Evolutionary conservation across 2,329 filamentous ascomycete species (phyloP), one percentile per base, ranked within the genome.

Genomic region (Fusarium redolens): DNA sequence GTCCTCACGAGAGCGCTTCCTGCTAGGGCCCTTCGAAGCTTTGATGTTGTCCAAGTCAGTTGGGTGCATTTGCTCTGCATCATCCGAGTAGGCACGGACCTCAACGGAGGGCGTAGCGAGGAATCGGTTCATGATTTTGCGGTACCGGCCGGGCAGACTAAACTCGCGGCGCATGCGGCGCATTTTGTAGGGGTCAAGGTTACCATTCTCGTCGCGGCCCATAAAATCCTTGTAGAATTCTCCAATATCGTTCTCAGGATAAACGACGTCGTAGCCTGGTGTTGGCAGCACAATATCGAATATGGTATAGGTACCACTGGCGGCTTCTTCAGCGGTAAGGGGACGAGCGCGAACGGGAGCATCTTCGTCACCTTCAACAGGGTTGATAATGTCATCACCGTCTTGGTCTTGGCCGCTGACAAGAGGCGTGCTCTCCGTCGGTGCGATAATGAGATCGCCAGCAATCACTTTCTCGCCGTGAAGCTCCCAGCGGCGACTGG

Each of bases 231-330:
- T 88, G 83, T 98, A 99, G 81, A 92, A 97, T 6, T 90, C 86
- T n/a, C 92, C 94, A 70, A 97, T 90, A 40, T 90, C 90, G 80
- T 99, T 98, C 28, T 86, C 80, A 0, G 96, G 96, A 79, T 98
- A 99, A 40, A 93, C 82, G 43, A 98, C 89, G 76, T 97, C 95
- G 83, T 91, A 98, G 22, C 96, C 96, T 0, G 96, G 96, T n/a
- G 93, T 91, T 6, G 97, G 96, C 5, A 99, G 87, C 17, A 99
- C 95, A 69, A 98, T 80, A 79, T 99, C 96, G 78, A 93, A 94
- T 76, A 99, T 92, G 41, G 87, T 90, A 82, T 92, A 98, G 65
- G 88, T 87, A 15, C 94, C 94, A 72, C 90, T 93, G 31, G 87
- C 86, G 5, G 91, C 93, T 80, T 99, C 96, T n/a, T 92, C 91